Evolutionary conservation across 345 rosid genomes (phyloP).

Genomic region (Murraya koenigii): DNA sequence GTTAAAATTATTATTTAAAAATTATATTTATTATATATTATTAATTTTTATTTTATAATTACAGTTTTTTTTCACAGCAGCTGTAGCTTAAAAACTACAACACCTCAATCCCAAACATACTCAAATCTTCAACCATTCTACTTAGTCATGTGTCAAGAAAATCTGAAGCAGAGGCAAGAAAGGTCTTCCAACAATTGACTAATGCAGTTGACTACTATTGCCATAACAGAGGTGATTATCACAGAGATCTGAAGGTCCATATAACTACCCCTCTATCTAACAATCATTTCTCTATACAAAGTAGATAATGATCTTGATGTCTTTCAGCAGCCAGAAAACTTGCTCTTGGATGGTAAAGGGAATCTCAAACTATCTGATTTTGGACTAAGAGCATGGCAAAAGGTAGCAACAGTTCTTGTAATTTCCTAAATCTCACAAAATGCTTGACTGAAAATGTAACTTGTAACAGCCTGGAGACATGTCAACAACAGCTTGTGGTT

Average conservation of each 20-base stretch:
- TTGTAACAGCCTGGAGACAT: constrained; percentile 64
- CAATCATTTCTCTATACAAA: not conserved
- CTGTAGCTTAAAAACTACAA: no score
- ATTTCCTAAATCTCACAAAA: not conserved
- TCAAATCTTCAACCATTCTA: not conserved
- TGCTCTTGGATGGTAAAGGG: constrained; percentile 69
- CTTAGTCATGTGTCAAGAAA: constrained; percentile 51
- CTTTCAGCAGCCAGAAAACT: constrained; percentile 72
- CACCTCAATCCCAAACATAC: no score
- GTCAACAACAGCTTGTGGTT: constrained; percentile 89
- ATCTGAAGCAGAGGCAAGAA: constrained; percentile 64
- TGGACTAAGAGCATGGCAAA: constrained; percentile 70
- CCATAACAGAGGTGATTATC: constrained; percentile 83
- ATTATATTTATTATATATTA: no score
- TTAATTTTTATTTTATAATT: no score
- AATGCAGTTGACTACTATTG: constrained; percentile 84
- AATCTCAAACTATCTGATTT: constrained; percentile 88
- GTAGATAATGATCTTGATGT: not conserved
- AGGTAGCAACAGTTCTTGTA: constrained; percentile 33
- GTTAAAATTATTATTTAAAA: no score
- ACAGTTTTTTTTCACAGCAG: no score
- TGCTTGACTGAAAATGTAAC: constrained; percentile 15
- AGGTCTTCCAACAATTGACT: constrained; percentile 74
- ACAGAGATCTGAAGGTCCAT: constrained; percentile 82
- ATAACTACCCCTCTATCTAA: not conserved